Evolutionary conservation across 2,329 filamentous ascomycete species (phyloP).

Genomic region (Fusarium sp.): DNA sequence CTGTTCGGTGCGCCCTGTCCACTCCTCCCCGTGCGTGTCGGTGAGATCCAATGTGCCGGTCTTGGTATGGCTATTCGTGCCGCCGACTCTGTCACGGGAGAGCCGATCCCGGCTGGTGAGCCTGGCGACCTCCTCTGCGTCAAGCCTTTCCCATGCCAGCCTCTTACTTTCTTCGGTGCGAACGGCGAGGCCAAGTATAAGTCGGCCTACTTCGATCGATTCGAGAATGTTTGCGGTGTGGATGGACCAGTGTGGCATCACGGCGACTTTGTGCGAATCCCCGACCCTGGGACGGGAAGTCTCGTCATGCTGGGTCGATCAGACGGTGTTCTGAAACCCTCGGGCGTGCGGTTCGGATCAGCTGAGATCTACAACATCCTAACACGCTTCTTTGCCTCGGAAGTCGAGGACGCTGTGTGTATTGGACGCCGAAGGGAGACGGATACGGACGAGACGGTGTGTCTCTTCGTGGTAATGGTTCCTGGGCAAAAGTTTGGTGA

Average conservation of each 20-base stretch:
- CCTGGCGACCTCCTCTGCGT: slow-evolving; percentile 91
- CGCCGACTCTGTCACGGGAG: slow-evolving; percentile 68
- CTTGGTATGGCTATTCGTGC: slow-evolving; percentile 82
- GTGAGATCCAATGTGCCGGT: slow-evolving; percentile 82
- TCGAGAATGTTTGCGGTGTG: slow-evolving; percentile 60
- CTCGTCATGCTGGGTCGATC: slow-evolving; percentile 92
- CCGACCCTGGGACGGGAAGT: slow-evolving; percentile 77
- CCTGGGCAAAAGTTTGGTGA: slow-evolving; percentile 67
- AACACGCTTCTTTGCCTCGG: slow-evolving; percentile 80
- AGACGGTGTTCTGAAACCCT: slow-evolving; percentile 92
- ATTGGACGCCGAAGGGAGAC: slow-evolving; percentile 78
- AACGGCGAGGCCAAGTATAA: slow-evolving; percentile 77
- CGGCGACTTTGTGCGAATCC: slow-evolving; percentile 84
- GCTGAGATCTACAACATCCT: slow-evolving; percentile 98
- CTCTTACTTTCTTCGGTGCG: slow-evolving; percentile 86
- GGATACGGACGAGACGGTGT: slow-evolving; percentile 87
- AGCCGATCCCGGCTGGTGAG: slow-evolving; percentile 68
- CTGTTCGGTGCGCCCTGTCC: slow-evolving; percentile 90
- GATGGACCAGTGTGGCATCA: slow-evolving; percentile 82
- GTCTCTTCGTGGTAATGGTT: slow-evolving; percentile 86
- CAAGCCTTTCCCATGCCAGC: slow-evolving; percentile 89
- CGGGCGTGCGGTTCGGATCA: slow-evolving; percentile 90
- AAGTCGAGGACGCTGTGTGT: slow-evolving; percentile 89
- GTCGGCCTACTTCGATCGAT: slow-evolving; percentile 88
- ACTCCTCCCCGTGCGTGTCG: slow-evolving; percentile 76